Conservation (phyloP, 2,329 filamentous ascomycete genomes). For the Colletotrichum tropicale region DNA sequence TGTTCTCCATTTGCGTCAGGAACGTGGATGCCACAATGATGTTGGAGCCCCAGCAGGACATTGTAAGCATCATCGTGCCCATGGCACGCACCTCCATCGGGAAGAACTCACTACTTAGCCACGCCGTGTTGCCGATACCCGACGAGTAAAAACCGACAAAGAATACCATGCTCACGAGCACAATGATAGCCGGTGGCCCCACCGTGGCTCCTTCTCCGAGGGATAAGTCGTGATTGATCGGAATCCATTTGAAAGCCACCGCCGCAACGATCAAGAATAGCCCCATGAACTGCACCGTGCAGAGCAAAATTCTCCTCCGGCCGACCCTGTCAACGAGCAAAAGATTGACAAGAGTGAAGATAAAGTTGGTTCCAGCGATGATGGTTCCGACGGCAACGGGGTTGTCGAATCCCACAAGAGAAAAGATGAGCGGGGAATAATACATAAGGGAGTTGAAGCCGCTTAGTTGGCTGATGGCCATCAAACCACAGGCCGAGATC, state of each 20-base stretch:
- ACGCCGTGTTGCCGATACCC: slow-evolving; percentile 50
- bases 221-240: slow-evolving; percentile 44
- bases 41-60: slow-evolving; percentile 50
- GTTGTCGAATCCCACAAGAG: slow-evolving; percentile 53
- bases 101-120: slow-evolving; percentile 51
- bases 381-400: slow-evolving; percentile 50
- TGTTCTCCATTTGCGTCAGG: slow-evolving; percentile 52
- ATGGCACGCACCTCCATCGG: slow-evolving; percentile 51
- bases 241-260: slow-evolving; percentile 49
- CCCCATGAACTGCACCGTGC: slow-evolving; percentile 48
- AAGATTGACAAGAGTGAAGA: slow-evolving; percentile 54
- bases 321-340: slow-evolving; percentile 49
- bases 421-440: slow-evolving; percentile 54
- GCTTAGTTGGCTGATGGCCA: slow-evolving; percentile 55
- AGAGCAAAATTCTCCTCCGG: slow-evolving; percentile 46
- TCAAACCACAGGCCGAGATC: slow-evolving; percentile 52
- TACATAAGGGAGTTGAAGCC: slow-evolving; percentile 58
- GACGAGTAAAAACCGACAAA: slow-evolving; percentile 47
- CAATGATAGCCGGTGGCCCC: slow-evolving; percentile 33
- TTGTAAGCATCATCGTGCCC: slow-evolving; percentile 53
- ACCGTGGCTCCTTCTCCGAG: slow-evolving; percentile 37
- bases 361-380: slow-evolving; percentile 50
- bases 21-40: slow-evolving; percentile 56
- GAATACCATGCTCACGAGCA: slow-evolving; percentile 47
- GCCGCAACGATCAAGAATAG: slow-evolving; percentile 44